Base-by-base conservation (phyloP, 2,329 filamentous ascomycete species). In the Ophiostoma himal-ulmi region DNA sequence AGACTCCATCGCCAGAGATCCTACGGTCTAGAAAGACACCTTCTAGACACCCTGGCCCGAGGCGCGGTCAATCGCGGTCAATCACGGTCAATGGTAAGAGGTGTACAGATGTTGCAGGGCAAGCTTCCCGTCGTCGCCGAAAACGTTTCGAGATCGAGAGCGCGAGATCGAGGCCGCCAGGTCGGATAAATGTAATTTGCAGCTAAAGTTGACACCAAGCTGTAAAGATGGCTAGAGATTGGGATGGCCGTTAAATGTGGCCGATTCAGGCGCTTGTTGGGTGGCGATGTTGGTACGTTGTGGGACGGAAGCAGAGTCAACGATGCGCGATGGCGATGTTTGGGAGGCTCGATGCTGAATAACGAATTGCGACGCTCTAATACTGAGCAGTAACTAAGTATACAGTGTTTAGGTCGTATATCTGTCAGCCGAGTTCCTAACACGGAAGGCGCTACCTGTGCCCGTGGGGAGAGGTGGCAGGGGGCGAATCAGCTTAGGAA, bases 1-100 rank as follows among this genome's bases (percentile, higher is more conserved):
- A 71, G 77, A 75, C 78, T 80, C 80, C 80, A 82, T 82, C 78
- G 79, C 80, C 77, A 77, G 44, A 62, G 57, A 30, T 62, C 57
- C 26, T 5, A 62, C 22, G 57, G 57, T 62, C 57, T 20, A 30
- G 13, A 11, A 62, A 57, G 22, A 57, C 52, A 57, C 52, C 52
- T 26, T 57, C 44, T 60, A 30, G 30, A 62, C 57, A 34, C 57
- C 26, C 57, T 62, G 26, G 57, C 14, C 57, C n/a, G 54, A 14
- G 1, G 54, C 17, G 44, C 44, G 44, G 44, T n/a, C 44, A 3
- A 48, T 48, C 44, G 44, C 44, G 44, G 20, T n/a, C 44, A 8
- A 48, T 48, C 44, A 20, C 44, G n/a, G 52, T 26, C 52, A 26
- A 26, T 57, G 11, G 52, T 26, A 26, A 10, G n/a, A 22, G 22